Evolutionary conservation across 352 stramenopile species (phyloP).

Genomic region (Phytophthora boehmeriae): DNA sequence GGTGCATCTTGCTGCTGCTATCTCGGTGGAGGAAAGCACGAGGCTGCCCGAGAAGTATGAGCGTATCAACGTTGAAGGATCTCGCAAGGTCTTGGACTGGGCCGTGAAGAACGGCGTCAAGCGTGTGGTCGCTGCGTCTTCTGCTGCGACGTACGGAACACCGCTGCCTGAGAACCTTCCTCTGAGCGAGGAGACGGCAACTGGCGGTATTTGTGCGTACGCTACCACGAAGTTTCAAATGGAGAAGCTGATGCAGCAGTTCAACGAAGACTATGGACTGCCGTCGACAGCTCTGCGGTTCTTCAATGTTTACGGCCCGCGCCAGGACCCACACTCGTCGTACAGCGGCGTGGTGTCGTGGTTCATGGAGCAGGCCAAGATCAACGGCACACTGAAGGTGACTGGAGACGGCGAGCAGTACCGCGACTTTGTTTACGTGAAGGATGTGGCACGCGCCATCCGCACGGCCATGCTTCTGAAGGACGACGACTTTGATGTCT

Average conservation of each 20-base stretch:
- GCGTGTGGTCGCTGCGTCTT: constrained; percentile 80
- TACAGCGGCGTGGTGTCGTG: constrained; percentile 86
- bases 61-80: constrained; percentile 85
- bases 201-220: constrained; percentile 81
- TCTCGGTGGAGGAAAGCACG: constrained; percentile 87
- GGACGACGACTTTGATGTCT: constrained; percentile 79
- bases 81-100: constrained; percentile 84
- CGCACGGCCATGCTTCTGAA: constrained; percentile 75
- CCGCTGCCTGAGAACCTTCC: constrained; percentile 70
- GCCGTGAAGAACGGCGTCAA: constrained; percentile 75
- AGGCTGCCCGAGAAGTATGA: constrained; percentile 87
- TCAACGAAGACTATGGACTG: constrained; percentile 70
- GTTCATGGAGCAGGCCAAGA: constrained; percentile 89
- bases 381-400: constrained; percentile 82
- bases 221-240: constrained; percentile 87
- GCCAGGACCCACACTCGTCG: constrained; percentile 82
- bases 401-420: constrained; percentile 80
- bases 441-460: constrained; percentile 83
- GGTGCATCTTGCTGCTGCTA: constrained; percentile 81
- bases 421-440: constrained; percentile 88
- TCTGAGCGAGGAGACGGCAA: constrained; percentile 73
- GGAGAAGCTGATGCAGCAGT: constrained; percentile 80
- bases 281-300: constrained; percentile 81
- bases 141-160: constrained; percentile 76
- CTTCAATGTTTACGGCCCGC: constrained; percentile 87